These are phyloP conservation scores for Ampelomyces quisqualis DNA, from an alignment of 2,329 filamentous ascomycete genomes.

Conservation along the genomic window DNA sequence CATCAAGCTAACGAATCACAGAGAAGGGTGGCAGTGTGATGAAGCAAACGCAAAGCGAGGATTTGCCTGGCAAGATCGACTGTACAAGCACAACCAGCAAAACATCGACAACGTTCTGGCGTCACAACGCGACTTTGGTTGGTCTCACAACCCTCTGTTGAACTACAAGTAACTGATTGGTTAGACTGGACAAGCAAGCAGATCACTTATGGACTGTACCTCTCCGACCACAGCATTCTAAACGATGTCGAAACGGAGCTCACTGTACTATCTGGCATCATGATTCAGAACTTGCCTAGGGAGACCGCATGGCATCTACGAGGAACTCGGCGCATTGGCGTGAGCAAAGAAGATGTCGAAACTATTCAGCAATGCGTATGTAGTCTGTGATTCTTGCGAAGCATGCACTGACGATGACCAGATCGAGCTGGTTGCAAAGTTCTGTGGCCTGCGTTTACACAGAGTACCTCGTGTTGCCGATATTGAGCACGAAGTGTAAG, in stretches of 20 bases:
- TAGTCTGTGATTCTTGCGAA: background rate
- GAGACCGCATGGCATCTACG: conserved; percentile 60
- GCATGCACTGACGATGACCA: conserved; percentile 12
- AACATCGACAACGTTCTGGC: conserved; percentile 44
- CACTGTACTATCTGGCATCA: conserved; percentile 56
- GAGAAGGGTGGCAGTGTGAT: conserved; percentile 60
- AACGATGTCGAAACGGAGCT: conserved; percentile 58
- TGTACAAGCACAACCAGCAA: conserved; percentile 56
- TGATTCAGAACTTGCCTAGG: conserved; percentile 57
- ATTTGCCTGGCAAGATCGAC: conserved; percentile 56
- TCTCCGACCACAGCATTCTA: conserved; percentile 58
- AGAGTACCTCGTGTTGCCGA: conserved; percentile 35
- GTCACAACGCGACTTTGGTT: conserved; percentile 51
- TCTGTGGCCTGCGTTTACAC: conserved; percentile 30
- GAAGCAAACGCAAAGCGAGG: conserved; percentile 56
- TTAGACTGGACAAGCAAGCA: conserved; percentile 54
- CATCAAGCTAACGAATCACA: conserved; percentile 10
- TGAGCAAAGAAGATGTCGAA: conserved; percentile 50
- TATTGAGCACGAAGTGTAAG: conserved; percentile 38
- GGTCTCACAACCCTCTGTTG: background rate
- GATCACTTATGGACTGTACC: conserved; percentile 61
- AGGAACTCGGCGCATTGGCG: conserved; percentile 52
- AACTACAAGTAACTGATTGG: background rate
- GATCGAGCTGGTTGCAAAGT: conserved; percentile 36
- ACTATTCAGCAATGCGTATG: conserved; percentile 45